Evolutionary conservation across 768 basidiomycete genomes (phyloP), one percentile per base, ranked within the genome.

Genomic region (Hysterangium stoloniferum): DNA sequence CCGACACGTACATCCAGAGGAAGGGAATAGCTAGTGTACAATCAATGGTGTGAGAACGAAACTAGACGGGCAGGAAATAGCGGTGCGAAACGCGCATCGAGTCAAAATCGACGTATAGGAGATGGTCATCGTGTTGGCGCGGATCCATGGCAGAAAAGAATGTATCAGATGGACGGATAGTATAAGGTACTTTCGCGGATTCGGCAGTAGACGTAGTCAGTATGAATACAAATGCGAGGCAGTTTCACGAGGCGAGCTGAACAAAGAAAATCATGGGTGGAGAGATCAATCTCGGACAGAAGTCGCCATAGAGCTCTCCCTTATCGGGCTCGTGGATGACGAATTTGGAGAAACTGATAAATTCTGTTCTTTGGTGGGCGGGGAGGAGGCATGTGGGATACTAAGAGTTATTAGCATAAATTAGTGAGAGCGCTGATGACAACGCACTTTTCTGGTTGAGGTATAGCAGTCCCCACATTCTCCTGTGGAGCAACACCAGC

Each of bases 401-500:
- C 91, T 94, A 62, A n/a, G 15, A 31, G 25, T 45, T 19, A 19
- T 44, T n/a, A 44, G 42, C 42, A 25, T 42, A 32, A 25, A 22
- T 24, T 20, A 25, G 32, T 53, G 47, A 54, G 53, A 55, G 42
- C 35, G 34, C 34, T 24, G 27, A 20, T 38, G 27, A 28, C 0
- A 43, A 71, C 88, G 55, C 62, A 95, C 93, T 89, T 90, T 69
- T 97, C 90, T 25, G 96, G 94, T 66, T 88, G 93, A n/a, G 96
- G 95, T 57, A 97, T 97, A 31, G 92, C 89, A 7, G 94, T 98
- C 25, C 96, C 96, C 49, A 97, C 91, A 2, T 80, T 76, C 56
- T 76, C 87, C 65, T 90, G 88, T 42, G 89, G 84, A n/a, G 84
- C 76, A 41, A 86, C 83, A 24, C 96, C 87, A 2, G 96, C 96